These are phyloP conservation scores for Pseudogymnoascus sp. DNA, from an alignment of 2,329 filamentous ascomycete genomes.

Conservation along the genomic window DNA sequence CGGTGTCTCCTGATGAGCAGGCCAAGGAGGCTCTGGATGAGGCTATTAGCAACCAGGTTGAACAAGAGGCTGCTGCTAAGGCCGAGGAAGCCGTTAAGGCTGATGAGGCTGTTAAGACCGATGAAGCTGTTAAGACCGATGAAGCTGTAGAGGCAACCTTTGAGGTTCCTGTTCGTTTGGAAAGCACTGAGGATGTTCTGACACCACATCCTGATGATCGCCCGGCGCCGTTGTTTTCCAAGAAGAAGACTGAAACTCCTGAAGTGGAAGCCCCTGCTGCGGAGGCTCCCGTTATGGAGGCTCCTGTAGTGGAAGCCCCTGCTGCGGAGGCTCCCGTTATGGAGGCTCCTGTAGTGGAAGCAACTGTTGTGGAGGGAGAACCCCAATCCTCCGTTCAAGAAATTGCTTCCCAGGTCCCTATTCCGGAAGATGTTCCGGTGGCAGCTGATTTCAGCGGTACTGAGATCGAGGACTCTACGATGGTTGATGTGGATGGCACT, in stretches of 20 bases:
- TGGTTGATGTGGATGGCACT: not conserved
- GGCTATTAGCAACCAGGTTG: slow-evolving; percentile 16
- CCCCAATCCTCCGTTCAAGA: not conserved
- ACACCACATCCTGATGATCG: slow-evolving; percentile 59
- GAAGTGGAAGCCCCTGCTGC: not conserved
- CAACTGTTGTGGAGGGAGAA: not conserved
- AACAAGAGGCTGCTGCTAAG: slow-evolving; percentile 10
- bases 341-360: not conserved
- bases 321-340: not conserved
- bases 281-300: not conserved
- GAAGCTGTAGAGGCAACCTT: slow-evolving; percentile 10
- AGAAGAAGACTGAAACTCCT: slow-evolving; percentile 27
- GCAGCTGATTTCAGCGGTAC: slow-evolving; percentile 20
- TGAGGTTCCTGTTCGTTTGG: slow-evolving; percentile 11
- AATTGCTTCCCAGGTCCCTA: not conserved
- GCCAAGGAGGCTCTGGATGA: slow-evolving; percentile 22
- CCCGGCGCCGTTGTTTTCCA: slow-evolving; percentile 58
- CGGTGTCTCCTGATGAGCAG: slow-evolving; percentile 13
- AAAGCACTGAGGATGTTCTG: slow-evolving; percentile 24
- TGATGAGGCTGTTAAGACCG: slow-evolving; percentile 11
- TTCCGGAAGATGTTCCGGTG: slow-evolving; percentile 25
- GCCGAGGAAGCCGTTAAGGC: slow-evolving; percentile 13
- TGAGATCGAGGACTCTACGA: slow-evolving; percentile 2
- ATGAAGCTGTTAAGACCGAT: slow-evolving; percentile 10
- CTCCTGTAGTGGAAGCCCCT: not conserved